Conservation (phyloP, 2,329 filamentous ascomycete species). For the Ceratocystis huliohia region DNA sequence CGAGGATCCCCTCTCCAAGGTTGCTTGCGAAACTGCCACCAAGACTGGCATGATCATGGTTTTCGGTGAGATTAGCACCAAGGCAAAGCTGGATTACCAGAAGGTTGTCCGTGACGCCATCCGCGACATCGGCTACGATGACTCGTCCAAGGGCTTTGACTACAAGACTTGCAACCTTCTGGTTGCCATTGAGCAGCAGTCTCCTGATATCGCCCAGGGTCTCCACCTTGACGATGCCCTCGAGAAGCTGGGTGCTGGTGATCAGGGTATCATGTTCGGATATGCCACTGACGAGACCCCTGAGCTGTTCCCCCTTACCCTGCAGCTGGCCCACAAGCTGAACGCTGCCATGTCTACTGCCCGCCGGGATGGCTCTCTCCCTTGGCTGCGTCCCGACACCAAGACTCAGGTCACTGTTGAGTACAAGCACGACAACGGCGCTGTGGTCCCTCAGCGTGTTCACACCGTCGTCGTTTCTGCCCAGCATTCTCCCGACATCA, state of each 20-base stretch:
- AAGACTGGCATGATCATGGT: constrained; percentile 99
- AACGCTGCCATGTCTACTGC: constrained; percentile 89
- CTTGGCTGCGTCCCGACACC: constrained; percentile 95
- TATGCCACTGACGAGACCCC: constrained; percentile 99
- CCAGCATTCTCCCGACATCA: constrained; percentile 80
- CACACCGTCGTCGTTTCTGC: constrained; percentile 95
- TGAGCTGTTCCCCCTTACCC: constrained; percentile 87
- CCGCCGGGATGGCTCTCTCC: constrained; percentile 72
- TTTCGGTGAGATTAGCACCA: constrained; percentile 97
- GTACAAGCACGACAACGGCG: constrained; percentile 93
- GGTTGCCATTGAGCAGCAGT: constrained; percentile 98
- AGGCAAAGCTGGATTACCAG: constrained; percentile 92
- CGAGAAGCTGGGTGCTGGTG: constrained; percentile 95
- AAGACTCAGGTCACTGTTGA: constrained; percentile 99
- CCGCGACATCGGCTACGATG: constrained; percentile 98
- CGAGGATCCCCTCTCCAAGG: constrained; percentile 94
- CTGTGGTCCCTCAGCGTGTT: constrained; percentile 80
- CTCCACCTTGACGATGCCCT: constrained; percentile 96
- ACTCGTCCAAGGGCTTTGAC: constrained; percentile 95
- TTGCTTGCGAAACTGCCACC: constrained; percentile 97
- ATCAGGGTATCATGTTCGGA: constrained; percentile 99
- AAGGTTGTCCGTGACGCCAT: constrained; percentile 88
- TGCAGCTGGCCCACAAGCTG: constrained; percentile 90
- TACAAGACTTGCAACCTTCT: constrained; percentile 99
- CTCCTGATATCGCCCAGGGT: constrained; percentile 96